A percentile compares a stretch with the other conserved stretches of the same genome.
These are phyloP conservation scores for Aureobasidium sp. DNA, from an alignment of 2,329 filamentous ascomycete genomes.

Conservation along the genomic window DNA sequence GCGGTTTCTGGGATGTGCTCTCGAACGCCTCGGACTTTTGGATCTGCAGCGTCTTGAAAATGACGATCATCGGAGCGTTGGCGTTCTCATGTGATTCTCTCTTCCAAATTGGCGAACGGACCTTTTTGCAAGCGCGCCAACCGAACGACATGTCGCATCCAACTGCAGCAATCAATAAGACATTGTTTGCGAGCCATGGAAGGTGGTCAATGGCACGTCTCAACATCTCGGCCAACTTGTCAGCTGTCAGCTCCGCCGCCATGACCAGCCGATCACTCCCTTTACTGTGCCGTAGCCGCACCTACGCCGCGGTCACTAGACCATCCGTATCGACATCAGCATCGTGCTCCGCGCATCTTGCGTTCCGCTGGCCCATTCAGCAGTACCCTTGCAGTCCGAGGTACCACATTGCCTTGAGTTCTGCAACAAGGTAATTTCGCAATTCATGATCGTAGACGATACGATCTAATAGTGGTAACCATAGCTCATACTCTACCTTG, in stretches of 20 bases:
- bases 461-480: background rate
- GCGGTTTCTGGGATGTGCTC: background rate
- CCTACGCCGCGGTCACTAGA: slow-evolving; percentile 1
- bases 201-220: background rate
- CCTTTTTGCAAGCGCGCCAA: slow-evolving; percentile 3
- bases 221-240: background rate
- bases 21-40: background rate
- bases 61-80: slow-evolving; percentile 3
- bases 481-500: background rate
- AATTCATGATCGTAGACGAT: background rate
- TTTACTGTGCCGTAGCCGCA: background rate
- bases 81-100: slow-evolving; percentile 7
- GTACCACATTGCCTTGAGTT: background rate
- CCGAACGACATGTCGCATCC: slow-evolving; percentile 5
- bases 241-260: background rate
- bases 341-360: background rate
- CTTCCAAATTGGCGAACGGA: background rate
- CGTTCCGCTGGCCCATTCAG: background rate
- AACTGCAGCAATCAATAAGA: background rate
- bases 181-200: slow-evolving; percentile 5
- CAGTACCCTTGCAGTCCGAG: background rate
- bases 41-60: slow-evolving; percentile 2
- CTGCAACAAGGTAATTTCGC: background rate
- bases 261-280: background rate
- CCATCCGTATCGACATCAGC: background rate